Evolutionary conservation across 768 basidiomycete species (phyloP).

Genomic region (Flagelloscypha sp.): DNA sequence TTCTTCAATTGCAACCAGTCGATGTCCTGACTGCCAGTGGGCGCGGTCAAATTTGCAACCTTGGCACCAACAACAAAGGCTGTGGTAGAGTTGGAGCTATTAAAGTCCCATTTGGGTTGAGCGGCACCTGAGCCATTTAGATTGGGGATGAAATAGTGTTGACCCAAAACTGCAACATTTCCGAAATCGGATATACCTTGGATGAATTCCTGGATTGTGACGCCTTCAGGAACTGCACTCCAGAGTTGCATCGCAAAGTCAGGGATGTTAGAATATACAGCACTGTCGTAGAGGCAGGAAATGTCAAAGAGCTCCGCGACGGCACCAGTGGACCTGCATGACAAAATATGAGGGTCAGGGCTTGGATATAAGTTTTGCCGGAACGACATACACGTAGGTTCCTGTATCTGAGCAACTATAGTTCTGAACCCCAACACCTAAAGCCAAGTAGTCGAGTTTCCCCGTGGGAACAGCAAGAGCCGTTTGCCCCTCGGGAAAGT

Average conservation of each 20-base stretch:
- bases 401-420: slow-evolving; percentile 42
- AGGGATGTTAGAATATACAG: slow-evolving; percentile 22
- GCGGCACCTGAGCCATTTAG: slow-evolving; percentile 19
- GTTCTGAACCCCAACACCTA: slow-evolving; percentile 47
- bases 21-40: slow-evolving; percentile 20
- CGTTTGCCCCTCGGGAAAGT: slow-evolving; percentile 22
- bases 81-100: slow-evolving; percentile 18
- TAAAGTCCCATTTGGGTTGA: slow-evolving; percentile 33
- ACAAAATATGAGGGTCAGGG: slow-evolving; percentile 2
- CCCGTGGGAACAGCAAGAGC: slow-evolving; percentile 26
- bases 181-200: slow-evolving; percentile 8
- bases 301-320: slow-evolving; percentile 48
- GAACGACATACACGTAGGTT: slow-evolving; percentile 32
- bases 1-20: slow-evolving; percentile 33
- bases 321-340: slow-evolving; percentile 35
- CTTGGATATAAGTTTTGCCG: neutral
- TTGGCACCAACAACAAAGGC: slow-evolving; percentile 17
- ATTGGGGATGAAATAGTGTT: slow-evolving; percentile 36
- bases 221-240: slow-evolving; percentile 11
- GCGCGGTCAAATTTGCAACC: slow-evolving; percentile 18
- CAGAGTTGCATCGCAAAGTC: slow-evolving; percentile 20
- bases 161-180: slow-evolving; percentile 15
- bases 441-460: slow-evolving; percentile 29
- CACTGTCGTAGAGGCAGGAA: slow-evolving; percentile 34
- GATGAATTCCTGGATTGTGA: slow-evolving; percentile 14